Conservation (phyloP, 1,284 basidiomycete genomes). For the Porodaedalea pini region DNA sequence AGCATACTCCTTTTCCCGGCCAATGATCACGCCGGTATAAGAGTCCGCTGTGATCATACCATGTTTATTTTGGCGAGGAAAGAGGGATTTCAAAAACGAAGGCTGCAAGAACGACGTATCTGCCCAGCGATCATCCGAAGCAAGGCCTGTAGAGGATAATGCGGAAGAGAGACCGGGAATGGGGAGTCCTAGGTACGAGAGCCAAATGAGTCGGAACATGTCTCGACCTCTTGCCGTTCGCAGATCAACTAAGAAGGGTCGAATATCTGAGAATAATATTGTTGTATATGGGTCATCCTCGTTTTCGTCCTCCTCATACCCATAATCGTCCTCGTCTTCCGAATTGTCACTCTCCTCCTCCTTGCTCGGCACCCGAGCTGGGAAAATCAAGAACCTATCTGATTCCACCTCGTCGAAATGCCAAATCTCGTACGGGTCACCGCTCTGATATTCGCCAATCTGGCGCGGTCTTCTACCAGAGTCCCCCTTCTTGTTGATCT, state of each 20-base stretch:
- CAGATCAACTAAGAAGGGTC: constrained; percentile 63
- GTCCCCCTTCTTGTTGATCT: constrained; percentile 33
- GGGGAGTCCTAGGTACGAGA: constrained; percentile 74
- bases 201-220: constrained; percentile 71
- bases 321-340: background rate
- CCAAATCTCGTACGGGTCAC: constrained; percentile 74
- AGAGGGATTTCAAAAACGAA: constrained; percentile 45
- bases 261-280: constrained; percentile 79
- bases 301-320: constrained; percentile 25
- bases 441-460: constrained; percentile 22
- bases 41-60: constrained; percentile 48
- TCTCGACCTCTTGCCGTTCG: constrained; percentile 49
- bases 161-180: constrained; percentile 58
- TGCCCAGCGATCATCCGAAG: constrained; percentile 65
- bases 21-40: constrained; percentile 60
- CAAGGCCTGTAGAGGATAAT: constrained; percentile 34
- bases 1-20: constrained; percentile 57
- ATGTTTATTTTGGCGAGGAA: constrained; percentile 40
- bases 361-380: constrained; percentile 58
- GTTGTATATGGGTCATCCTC: constrained; percentile 76
- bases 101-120: constrained; percentile 30
- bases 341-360: background rate
- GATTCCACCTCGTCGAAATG: constrained; percentile 51
- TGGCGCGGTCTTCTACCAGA: constrained; percentile 14
- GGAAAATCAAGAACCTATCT: constrained; percentile 44